Evolutionary conservation across 2,329 filamentous ascomycete genomes (phyloP).

Genomic region (Dothideomycetes sp.): DNA sequence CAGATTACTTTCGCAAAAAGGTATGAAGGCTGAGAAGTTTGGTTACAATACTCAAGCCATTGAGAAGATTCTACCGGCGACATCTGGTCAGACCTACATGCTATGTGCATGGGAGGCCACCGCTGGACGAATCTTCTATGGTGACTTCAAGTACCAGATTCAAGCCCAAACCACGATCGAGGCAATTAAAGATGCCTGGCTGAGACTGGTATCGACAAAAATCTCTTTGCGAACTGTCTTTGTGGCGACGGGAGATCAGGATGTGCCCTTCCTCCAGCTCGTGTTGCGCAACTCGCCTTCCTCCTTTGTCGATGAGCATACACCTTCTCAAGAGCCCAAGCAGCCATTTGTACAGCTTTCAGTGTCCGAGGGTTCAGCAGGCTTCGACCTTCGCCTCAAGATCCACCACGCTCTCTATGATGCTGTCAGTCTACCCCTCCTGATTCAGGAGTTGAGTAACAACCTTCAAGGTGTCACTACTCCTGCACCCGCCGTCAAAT

Average conservation of each 20-base stretch:
- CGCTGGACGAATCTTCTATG: slow-evolving; percentile 59
- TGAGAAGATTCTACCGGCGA: slow-evolving; percentile 55
- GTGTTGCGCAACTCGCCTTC: slow-evolving; percentile 38
- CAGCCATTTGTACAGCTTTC: slow-evolving; percentile 17
- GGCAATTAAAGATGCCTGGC: slow-evolving; percentile 53
- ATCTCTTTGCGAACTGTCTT: slow-evolving; percentile 64
- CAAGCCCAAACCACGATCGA: slow-evolving; percentile 30
- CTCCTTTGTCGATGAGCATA: slow-evolving; percentile 21
- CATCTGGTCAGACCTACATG: slow-evolving; percentile 74
- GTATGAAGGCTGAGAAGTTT: slow-evolving; percentile 3
- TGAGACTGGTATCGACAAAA: slow-evolving; percentile 42
- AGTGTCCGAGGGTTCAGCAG: slow-evolving; percentile 15
- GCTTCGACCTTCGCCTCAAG: slow-evolving; percentile 31
- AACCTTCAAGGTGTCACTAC: slow-evolving; percentile 28
- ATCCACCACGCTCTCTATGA: slow-evolving; percentile 89
- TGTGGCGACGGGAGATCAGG: slow-evolving; percentile 38
- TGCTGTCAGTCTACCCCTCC: slow-evolving; percentile 61
- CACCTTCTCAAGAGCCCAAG: background rate
- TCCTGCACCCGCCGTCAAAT: slow-evolving; percentile 17
- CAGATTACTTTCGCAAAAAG: slow-evolving; percentile 13
- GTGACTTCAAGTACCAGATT: slow-evolving; percentile 57
- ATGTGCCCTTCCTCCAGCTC: slow-evolving; percentile 54
- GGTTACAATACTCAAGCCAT: slow-evolving; percentile 40
- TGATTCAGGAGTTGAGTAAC: slow-evolving; percentile 47
- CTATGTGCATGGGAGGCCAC: slow-evolving; percentile 66